Evolutionary conservation across 345 rosid species (phyloP).

Genomic region (Syzygium grande): DNA sequence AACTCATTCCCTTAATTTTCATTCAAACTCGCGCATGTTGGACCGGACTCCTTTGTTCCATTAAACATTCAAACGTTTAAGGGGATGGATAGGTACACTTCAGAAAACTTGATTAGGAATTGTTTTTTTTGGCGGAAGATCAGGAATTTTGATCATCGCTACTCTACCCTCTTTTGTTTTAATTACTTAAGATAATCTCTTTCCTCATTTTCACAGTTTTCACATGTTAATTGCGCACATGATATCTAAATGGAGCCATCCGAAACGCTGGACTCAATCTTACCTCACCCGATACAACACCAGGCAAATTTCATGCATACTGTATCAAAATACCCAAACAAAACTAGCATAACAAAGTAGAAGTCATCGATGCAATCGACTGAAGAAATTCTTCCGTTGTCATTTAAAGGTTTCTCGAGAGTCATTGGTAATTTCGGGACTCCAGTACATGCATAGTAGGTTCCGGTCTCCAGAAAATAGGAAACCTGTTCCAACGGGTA

Average conservation of each 20-base stretch:
- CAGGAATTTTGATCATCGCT: background rate
- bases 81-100: background rate
- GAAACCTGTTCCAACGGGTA: too few relatives aligned
- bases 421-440: too few relatives aligned
- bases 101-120: background rate
- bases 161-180: background rate
- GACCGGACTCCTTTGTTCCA: too few relatives aligned
- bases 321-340: accelerated
- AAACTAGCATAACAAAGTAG: accelerated
- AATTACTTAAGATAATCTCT: background rate
- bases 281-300: background rate
- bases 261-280: accelerated
- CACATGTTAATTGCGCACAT: background rate
- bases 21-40: too few relatives aligned
- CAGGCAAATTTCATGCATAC: background rate
- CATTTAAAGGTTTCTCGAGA: too few relatives aligned
- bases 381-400: background rate
- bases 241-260: background rate
- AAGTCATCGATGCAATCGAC: accelerated
- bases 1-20: too few relatives aligned
- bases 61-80: background rate
- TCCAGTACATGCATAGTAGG: too few relatives aligned
- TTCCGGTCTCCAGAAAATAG: background rate
- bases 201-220: background rate
- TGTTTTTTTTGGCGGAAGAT: background rate